Evolutionary conservation across 2,329 filamentous ascomycete species (phyloP), one percentile per base, ranked within the genome.

Genomic region (Trichoderma sp.): DNA sequence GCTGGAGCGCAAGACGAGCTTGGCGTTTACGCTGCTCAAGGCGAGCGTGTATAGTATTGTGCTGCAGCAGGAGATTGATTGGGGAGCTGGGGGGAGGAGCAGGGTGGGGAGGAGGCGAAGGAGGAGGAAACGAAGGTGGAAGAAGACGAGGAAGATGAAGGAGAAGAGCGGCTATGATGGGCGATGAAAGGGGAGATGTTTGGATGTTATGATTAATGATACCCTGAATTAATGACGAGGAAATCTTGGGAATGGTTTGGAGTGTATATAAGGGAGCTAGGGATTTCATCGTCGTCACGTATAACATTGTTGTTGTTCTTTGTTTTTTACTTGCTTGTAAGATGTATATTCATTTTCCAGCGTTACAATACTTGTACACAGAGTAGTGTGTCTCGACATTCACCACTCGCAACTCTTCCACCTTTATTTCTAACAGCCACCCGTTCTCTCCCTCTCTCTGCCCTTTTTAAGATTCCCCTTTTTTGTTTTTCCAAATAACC

Each of bases 11-110:
- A 98, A 98, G 88, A 98, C 96, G 60, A 95, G 95, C 79, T 88
- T 98, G 73, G 96, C 98, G 27, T 98, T 97, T 85, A 99, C 97
- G 77, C 85, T 98, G 82, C 89, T 99, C 82, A 99, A 99, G 87
- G 96, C 97, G 21, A 98, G 96, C 84, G 97, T 99, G 78, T 99
- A 99, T 86, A 97, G 94, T 83, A 99, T 99, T 86, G 95, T 99
- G 77, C 85, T 99, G 87, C 96, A 99, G 89, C 96, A 98, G 89
- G 94, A 98, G 89, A 95, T 97, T 81, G 92, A 93, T 77, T 94
- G 92, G 85, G 93, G 91, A 79, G 81, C 82, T 56, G 79, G 79
- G 67, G 78, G 11, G 75, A 53, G 45, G 45, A 21, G 45, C 45
- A 53, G 50, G 21, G 1, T 27, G n/a, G 4, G 9, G 63, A 18